These are phyloP conservation scores for Ogataea populi-albae DNA, from an alignment of 805 yeast genomes.

Conservation along the genomic window DNA sequence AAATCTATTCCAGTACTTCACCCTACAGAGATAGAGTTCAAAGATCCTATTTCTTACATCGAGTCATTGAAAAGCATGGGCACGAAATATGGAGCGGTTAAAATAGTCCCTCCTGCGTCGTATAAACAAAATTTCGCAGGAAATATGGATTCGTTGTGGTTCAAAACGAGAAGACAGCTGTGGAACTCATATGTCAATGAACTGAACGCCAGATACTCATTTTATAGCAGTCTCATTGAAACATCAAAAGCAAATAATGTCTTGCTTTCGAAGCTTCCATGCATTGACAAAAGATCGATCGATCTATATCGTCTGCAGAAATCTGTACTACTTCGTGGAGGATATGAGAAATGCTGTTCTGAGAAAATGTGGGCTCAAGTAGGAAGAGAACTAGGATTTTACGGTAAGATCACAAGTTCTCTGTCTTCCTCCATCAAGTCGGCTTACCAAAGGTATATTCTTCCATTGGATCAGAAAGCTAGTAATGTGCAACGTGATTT, in stretches of 20 bases:
- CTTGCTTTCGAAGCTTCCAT: constrained; percentile 48
- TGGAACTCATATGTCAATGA: constrained; percentile 44
- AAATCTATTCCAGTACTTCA: constrained; percentile 50
- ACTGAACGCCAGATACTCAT: constrained; percentile 41
- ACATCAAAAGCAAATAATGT: constrained; percentile 33
- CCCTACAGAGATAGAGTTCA: constrained; percentile 55
- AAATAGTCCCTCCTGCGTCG: constrained; percentile 58
- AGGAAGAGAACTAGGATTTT: constrained; percentile 76
- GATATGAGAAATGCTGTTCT: constrained; percentile 58
- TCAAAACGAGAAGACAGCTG: constrained; percentile 48
- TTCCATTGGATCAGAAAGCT: constrained; percentile 20
- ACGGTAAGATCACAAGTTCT: constrained; percentile 69
- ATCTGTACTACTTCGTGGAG: constrained; percentile 64
- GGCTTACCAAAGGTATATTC: constrained; percentile 49
- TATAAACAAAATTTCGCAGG: constrained; percentile 36
- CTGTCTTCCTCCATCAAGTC: constrained; percentile 63
- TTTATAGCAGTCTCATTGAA: constrained; percentile 44
- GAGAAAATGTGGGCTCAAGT: constrained; percentile 79
- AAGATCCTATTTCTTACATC: constrained; percentile 64
- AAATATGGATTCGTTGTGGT: constrained; percentile 49
- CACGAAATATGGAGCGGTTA: constrained; percentile 66
- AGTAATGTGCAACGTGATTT: constrained; percentile 12
- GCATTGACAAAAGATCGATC: constrained; percentile 61
- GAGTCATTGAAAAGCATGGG: constrained; percentile 55
- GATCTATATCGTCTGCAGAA: constrained; percentile 60